Conservation (phyloP, 2,329 filamentous ascomycete species). For the Penicillium brevicompactum region DNA sequence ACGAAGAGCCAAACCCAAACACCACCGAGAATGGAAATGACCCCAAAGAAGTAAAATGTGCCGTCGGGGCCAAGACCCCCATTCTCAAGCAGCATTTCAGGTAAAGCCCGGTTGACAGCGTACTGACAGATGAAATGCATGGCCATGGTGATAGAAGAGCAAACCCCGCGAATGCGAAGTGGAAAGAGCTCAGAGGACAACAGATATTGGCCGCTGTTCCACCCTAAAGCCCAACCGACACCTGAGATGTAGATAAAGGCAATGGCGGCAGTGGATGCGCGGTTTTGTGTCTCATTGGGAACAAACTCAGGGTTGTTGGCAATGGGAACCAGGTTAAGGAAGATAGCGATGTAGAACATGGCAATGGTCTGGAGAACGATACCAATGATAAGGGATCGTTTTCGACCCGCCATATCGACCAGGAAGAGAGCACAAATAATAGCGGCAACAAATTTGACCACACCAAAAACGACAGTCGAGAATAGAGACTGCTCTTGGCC, state of each 20-base stretch:
- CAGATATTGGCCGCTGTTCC: constrained; percentile 74
- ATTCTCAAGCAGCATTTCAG: constrained; percentile 64
- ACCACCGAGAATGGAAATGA: constrained; percentile 65
- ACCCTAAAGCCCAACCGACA: constrained; percentile 67
- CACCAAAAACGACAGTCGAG: constrained; percentile 70
- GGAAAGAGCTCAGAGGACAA: constrained; percentile 74
- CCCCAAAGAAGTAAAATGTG: constrained; percentile 73
- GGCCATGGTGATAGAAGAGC: constrained; percentile 70
- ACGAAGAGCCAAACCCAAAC: constrained; percentile 70
- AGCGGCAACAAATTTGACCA: constrained; percentile 68
- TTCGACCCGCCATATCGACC: constrained; percentile 73
- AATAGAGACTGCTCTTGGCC: constrained; percentile 68
- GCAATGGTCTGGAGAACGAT: constrained; percentile 59
- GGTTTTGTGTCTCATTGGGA: constrained; percentile 50
- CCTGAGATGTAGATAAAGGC: constrained; percentile 69
- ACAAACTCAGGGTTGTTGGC: constrained; percentile 48
- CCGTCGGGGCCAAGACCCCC: constrained; percentile 54
- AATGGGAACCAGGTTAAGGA: constrained; percentile 62
- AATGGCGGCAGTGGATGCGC: constrained; percentile 63
- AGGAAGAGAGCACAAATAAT: constrained; percentile 71
- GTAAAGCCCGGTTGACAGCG: constrained; percentile 70
- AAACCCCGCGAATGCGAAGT: constrained; percentile 67
- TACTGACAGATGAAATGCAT: constrained; percentile 76
- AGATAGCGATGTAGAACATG: constrained; percentile 62
- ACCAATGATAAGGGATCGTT: constrained; percentile 60